Percentiles rank a stretch among this genome's conserved stretches.
Evolutionary conservation across 2,329 filamentous ascomycete species (phyloP).

Genomic region (Phyllosticta paracitricarpa): DNA sequence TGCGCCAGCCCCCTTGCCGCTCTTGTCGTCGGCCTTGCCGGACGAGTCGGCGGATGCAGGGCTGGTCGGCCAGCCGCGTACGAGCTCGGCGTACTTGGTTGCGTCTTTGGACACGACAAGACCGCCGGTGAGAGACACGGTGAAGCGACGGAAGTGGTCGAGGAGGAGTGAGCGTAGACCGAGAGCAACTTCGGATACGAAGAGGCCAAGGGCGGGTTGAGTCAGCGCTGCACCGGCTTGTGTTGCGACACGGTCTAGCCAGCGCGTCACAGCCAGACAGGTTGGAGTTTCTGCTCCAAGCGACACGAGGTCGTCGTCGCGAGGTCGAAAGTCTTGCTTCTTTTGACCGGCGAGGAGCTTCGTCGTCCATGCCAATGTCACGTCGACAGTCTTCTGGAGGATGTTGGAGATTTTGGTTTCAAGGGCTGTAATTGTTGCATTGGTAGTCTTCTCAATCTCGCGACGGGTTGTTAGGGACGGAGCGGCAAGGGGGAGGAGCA

Average conservation of each 20-base stretch:
- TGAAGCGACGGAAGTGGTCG: conserved; percentile 89
- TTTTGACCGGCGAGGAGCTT: conserved; percentile 67
- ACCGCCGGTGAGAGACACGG: conserved; percentile 84
- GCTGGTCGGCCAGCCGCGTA: conserved; percentile 61
- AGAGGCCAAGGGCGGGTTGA: conserved; percentile 71
- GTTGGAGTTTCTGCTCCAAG: conserved; percentile 57
- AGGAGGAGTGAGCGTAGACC: conserved; percentile 70
- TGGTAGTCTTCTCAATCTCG: conserved; percentile 78
- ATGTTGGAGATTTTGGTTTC: conserved; percentile 73
- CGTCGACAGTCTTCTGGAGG: conserved; percentile 60
- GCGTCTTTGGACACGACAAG: conserved; percentile 96
- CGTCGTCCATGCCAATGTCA: conserved; percentile 64
- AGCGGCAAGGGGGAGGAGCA: conserved; percentile 80
- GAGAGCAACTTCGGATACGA: conserved; percentile 74
- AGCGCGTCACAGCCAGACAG: conserved; percentile 70
- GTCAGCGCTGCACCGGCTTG: conserved; percentile 61
- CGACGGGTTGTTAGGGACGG: conserved; percentile 82
- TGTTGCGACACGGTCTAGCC: conserved; percentile 56
- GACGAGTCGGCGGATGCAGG: conserved; percentile 52
- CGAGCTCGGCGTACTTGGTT: conserved; percentile 78
- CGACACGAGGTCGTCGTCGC: conserved; percentile 52
- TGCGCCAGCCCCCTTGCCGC: conserved; percentile 21
- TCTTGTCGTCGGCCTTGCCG: conserved; percentile 17
- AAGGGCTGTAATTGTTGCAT: conserved; percentile 61
- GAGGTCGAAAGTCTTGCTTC: conserved; percentile 84